Base-by-base conservation (phyloP, 2,329 filamentous ascomycete species). In the Fusarium heterosporum region DNA sequence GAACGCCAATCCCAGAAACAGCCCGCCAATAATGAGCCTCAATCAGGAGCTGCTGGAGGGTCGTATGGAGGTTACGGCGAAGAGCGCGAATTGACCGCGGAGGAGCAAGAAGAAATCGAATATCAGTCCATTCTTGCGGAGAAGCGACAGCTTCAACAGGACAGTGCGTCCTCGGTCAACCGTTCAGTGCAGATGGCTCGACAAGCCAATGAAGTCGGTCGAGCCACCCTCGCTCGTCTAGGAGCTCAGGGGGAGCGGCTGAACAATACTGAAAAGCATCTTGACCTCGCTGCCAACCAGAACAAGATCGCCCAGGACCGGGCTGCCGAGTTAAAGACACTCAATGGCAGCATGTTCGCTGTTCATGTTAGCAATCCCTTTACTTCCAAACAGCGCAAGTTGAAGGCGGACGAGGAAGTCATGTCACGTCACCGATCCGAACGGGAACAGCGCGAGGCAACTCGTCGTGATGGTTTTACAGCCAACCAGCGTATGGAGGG, bases 291-390 rank as follows among this genome's bases (percentile, higher is more conserved):
- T 6, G 81, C 87, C n/a, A 90, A 90, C 66, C 89, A 93, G 75
- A 92, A 92, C 71, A 87, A 88, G 58, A 82, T 91, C 60, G 92
- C 92, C 0, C 89, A 93, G 70, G 92, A 94, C 69, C 91, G 92
- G 71, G 90, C 93, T 2, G 87, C 89, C 46, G 93, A 97, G 75
- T 82, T 97, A 36, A 95, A 95, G 81, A 92, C 87, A 1, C 83
- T 96, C 48, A 97, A 97, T 78, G 85, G 90, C 65, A 93, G 90
- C 81, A 97, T 97, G 93, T 97, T 97, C 74, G 91, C 92, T 7
- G 87, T 94, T 22, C 90, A 93, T 73, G 89, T 94, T 26, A 83
- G 84, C 52, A 93, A 93, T 72, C 90, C 90, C 0, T 93, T 97
- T 76, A 96, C 92, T 1, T 88, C 87, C 14, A 88, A 86, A 64